A percentile compares a stretch with the other conserved stretches of the same genome.
These are phyloP conservation scores for Hyaloscypha bicolor DNA, from an alignment of 495 filamentous ascomycete genomes.

Conservation along the genomic window DNA sequence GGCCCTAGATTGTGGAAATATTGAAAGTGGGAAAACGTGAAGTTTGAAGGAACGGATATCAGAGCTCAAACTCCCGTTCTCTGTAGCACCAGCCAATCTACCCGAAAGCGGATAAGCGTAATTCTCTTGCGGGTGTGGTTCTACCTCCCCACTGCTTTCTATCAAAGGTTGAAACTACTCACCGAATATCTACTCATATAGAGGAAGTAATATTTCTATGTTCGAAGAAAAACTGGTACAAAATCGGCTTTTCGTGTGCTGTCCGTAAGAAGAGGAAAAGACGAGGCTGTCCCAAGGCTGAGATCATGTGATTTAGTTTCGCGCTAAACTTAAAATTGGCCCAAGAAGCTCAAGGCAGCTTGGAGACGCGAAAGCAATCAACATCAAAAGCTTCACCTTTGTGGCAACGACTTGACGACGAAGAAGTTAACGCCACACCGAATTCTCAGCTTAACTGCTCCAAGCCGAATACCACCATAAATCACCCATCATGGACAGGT, in stretches of 20 bases:
- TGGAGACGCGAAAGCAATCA: conserved; percentile 20
- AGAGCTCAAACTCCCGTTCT: background rate
- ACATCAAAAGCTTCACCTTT: conserved; percentile 18
- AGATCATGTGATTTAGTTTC: conserved; percentile 14
- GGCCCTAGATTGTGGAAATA: background rate
- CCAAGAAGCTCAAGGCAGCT: conserved; percentile 7
- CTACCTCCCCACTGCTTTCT: background rate
- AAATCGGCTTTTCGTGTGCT: background rate
- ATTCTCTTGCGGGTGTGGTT: background rate
- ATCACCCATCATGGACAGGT: conserved; percentile 71
- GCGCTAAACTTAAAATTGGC: conserved; percentile 17
- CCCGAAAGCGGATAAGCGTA: conserved; percentile 5
- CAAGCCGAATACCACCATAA: background rate
- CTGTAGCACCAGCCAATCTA: background rate
- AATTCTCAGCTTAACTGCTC: background rate
- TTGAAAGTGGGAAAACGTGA: conserved; percentile 8
- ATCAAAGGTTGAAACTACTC: background rate
- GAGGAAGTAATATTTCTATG: background rate
- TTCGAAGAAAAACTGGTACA: background rate
- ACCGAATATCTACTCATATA: background rate
- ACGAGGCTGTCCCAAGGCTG: conserved; percentile 9
- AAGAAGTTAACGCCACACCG: background rate
- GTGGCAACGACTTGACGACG: conserved; percentile 23
- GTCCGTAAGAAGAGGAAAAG: background rate
- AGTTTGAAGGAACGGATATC: background rate